A percentile compares a stretch with the other conserved stretches of the same genome.
Conservation (phyloP, 495 filamentous ascomycete species). For the Penicillium antarcticum region DNA sequence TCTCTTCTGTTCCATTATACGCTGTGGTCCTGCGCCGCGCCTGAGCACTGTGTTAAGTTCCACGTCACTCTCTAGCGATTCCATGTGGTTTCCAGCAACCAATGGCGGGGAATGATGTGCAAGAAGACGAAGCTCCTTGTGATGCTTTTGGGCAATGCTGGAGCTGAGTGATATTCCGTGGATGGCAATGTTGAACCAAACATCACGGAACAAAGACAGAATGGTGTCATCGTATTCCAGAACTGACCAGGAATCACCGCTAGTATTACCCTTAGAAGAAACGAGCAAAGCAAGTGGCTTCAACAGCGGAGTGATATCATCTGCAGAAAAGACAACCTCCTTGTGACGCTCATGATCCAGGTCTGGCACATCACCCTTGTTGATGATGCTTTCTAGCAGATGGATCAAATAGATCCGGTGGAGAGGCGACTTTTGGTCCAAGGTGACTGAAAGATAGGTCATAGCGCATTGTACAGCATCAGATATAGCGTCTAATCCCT, state of each 20-base stretch:
- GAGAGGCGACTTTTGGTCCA: slow-evolving; percentile 64
- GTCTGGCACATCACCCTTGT: slow-evolving; percentile 71
- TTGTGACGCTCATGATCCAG: slow-evolving; percentile 59
- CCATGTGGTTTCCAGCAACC: slow-evolving; percentile 77
- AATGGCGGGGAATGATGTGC: slow-evolving; percentile 82
- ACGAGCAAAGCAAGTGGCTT: slow-evolving; percentile 76
- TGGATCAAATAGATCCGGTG: slow-evolving; percentile 78
- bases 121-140: slow-evolving; percentile 72
- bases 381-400: slow-evolving; percentile 82
- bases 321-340: slow-evolving; percentile 73
- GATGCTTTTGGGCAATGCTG: slow-evolving; percentile 60
- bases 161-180: slow-evolving; percentile 83
- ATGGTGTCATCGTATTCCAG: slow-evolving; percentile 59
- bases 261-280: slow-evolving; percentile 48
- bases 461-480: slow-evolving; percentile 58
- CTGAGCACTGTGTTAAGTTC: slow-evolving; percentile 90
- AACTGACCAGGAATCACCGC: slow-evolving; percentile 20
- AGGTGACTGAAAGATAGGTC: slow-evolving; percentile 64
- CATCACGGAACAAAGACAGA: slow-evolving; percentile 73
- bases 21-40: slow-evolving; percentile 72
- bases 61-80: slow-evolving; percentile 89
- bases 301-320: slow-evolving; percentile 80
- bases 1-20: slow-evolving; percentile 75
- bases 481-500: slow-evolving; percentile 50
- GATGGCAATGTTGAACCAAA: slow-evolving; percentile 95